A percentile compares a stretch with the other conserved stretches of the same genome.
Evolutionary conservation across 345 rosid species (phyloP).

Genomic region (Hypericum androsaemum): DNA sequence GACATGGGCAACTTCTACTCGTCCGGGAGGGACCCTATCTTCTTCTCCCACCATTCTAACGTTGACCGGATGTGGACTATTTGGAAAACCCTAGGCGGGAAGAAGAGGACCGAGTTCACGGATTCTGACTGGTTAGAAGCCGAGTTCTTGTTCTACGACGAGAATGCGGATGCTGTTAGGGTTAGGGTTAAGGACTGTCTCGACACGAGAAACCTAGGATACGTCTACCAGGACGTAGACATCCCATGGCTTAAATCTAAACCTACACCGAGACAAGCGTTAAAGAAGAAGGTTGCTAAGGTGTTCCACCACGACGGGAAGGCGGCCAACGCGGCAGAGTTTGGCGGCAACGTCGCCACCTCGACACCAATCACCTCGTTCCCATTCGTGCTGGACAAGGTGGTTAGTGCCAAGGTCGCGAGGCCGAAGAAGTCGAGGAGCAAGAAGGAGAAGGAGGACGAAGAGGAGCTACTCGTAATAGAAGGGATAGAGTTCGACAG

Average conservation of each 20-base stretch:
- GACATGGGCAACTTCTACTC: constrained; percentile 65
- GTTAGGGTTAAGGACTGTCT: constrained; percentile 47
- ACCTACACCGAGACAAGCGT: constrained; percentile 35
- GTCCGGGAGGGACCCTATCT: constrained; percentile 50
- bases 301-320: not conserved
- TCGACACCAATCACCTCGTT: constrained; percentile 11
- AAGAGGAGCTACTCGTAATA: constrained; percentile 42
- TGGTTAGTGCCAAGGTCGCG: constrained; percentile 21
- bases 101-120: constrained; percentile 24
- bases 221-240: constrained; percentile 36
- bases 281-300: constrained; percentile 11
- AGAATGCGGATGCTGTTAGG: constrained; percentile 44
- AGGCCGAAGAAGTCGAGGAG: constrained; percentile 46
- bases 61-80: constrained; percentile 51
- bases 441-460: constrained; percentile 42
- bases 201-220: constrained; percentile 26
- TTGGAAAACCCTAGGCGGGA: constrained; percentile 52
- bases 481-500: constrained; percentile 35
- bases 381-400: constrained; percentile 28
- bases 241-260: constrained; percentile 42
- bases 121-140: constrained; percentile 53
- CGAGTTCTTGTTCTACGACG: constrained; percentile 44
- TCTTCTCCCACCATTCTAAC: constrained; percentile 48
- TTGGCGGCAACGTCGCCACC: too few species aligned
- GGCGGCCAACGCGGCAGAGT: constrained; percentile 29